Percentiles rank a stretch among this genome's conserved stretches.
phyloP scores from a whole-genome alignment of 164 flowering plant genomes.

The Magnolia officinalis region DNA sequence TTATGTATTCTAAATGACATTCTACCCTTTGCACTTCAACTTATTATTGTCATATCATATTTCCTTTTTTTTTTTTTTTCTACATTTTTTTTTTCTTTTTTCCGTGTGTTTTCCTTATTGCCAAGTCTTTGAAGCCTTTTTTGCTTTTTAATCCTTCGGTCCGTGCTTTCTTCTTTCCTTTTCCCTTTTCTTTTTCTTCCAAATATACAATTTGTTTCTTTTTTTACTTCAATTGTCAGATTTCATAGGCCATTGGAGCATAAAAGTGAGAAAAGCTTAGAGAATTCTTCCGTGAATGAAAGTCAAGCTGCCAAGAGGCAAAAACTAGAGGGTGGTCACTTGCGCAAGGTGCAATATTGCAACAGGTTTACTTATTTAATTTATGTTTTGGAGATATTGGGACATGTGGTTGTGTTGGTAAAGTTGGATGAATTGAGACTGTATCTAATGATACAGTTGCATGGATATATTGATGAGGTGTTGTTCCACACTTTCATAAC shows the following conservation, averaged over 20 bases:
- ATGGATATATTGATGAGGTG: background rate
- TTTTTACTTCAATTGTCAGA: slow-evolving; percentile 30
- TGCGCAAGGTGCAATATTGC: slow-evolving; percentile 49
- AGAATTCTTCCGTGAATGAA: slow-evolving; percentile 39
- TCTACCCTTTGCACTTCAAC: no score
- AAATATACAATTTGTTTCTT: background rate
- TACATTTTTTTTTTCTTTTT: background rate
- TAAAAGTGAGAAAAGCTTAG: slow-evolving; percentile 28
- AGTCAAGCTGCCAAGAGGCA: slow-evolving; percentile 90
- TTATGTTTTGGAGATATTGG: background rate
- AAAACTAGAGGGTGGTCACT: slow-evolving; percentile 86
- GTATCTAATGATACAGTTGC: background rate
- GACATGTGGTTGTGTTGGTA: background rate
- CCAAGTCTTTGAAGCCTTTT: background rate
- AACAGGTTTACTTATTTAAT: background rate
- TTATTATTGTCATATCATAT: background rate
- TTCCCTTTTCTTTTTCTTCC: background rate
- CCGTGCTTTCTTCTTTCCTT: background rate
- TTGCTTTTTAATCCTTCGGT: background rate
- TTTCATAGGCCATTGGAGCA: slow-evolving; percentile 26
- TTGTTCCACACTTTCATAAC: background rate
- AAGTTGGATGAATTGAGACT: background rate
- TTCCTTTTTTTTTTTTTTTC: background rate
- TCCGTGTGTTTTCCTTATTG: background rate
- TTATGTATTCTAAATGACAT: no score